phyloP scores from a whole-genome alignment of 2,329 filamentous ascomycete genomes.

The Fusarium continuum region DNA sequence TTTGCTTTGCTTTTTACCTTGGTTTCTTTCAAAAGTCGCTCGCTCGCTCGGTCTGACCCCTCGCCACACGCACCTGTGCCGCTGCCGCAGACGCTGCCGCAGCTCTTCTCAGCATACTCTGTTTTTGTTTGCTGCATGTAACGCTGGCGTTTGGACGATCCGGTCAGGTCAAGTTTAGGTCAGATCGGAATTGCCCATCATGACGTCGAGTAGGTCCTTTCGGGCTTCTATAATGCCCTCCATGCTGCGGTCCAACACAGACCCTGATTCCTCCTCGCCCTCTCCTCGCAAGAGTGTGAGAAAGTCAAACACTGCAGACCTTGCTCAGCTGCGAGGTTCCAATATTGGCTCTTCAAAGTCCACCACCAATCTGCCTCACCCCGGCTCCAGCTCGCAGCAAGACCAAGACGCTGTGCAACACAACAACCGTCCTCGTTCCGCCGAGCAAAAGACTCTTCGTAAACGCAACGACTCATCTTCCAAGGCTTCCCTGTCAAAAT shows the following conservation, averaged over 20 bases:
- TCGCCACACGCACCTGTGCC: slow-evolving; percentile 30
- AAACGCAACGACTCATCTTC: slow-evolving; percentile 26
- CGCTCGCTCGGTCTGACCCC: slow-evolving; percentile 1
- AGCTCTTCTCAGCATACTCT: slow-evolving; percentile 41
- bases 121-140: slow-evolving; percentile 43
- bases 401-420: slow-evolving; percentile 35
- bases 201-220: slow-evolving; percentile 59
- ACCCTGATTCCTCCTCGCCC: slow-evolving; percentile 39
- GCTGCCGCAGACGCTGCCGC: too few relatives aligned
- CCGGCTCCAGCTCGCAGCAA: slow-evolving; percentile 13
- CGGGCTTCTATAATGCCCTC: slow-evolving; percentile 51
- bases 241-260: slow-evolving; percentile 47
- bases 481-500: slow-evolving; percentile 29
- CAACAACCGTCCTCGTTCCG: slow-evolving; percentile 26
- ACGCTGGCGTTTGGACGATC: slow-evolving; percentile 39
- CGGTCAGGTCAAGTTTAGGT: slow-evolving; percentile 5
- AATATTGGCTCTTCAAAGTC: slow-evolving; percentile 28
- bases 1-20: slow-evolving; percentile 5
- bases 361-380: slow-evolving; percentile 24
- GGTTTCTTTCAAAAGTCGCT: slow-evolving; percentile 9
- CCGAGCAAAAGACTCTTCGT: slow-evolving; percentile 30
- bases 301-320: slow-evolving; percentile 40
- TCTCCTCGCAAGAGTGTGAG: slow-evolving; percentile 38
- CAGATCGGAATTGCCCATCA: slow-evolving; percentile 46
- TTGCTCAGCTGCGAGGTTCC: slow-evolving; percentile 34